Base-by-base conservation (phyloP, 495 filamentous ascomycete genomes). In the Talaromyces stipitatus region DNA sequence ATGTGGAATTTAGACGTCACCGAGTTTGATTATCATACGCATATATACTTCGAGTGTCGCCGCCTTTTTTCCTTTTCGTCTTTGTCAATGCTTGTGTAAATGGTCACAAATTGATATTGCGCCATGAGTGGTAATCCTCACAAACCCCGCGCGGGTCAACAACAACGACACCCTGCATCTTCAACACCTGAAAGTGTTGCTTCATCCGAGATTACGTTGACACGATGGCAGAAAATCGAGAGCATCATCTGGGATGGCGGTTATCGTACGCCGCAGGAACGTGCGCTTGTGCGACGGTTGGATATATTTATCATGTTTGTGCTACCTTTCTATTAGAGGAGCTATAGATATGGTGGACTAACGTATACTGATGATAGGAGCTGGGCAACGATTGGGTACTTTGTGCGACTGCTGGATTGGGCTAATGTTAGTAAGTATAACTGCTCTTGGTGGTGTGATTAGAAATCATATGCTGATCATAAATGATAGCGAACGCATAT, bases 401-500 rank as follows among this genome's bases (percentile, higher is more conserved):
- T 55, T 55, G 54, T 55, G 9, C 36, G 54, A 55, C 36, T 55
- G n/a, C 9, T 55, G 36, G 54, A 55, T 28, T 55, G 22, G 54
- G 54, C 54, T 30, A 55, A 55, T 32, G 54, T 55, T 24, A 55
- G 54, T 55, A 55, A 43, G 54, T 55, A 46, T 11, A 22, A 26
- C 10, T 16, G 9, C 20, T 36, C 30, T 3, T 10, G 7, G 2
- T 41, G 14, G 16, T 10, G 32, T 30, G 2, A n/a, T 41, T 3
- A 27, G 26, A 33, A 33, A 10, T 16, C 11, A 22, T 2, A 22
- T 18, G 12, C 45, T 48, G 12, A 48, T 23, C 9, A 26, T 12
- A n/a, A n/a, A 11, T 48, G 1, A 26, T 30, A 55, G 54, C 54
- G 4, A 74, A 73, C 60, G 73, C 74, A 12, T 79, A 74, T 57